Conservation (phyloP, 371 early-diverging fungal genomes). For the Mucor lusitanicus region DNA sequence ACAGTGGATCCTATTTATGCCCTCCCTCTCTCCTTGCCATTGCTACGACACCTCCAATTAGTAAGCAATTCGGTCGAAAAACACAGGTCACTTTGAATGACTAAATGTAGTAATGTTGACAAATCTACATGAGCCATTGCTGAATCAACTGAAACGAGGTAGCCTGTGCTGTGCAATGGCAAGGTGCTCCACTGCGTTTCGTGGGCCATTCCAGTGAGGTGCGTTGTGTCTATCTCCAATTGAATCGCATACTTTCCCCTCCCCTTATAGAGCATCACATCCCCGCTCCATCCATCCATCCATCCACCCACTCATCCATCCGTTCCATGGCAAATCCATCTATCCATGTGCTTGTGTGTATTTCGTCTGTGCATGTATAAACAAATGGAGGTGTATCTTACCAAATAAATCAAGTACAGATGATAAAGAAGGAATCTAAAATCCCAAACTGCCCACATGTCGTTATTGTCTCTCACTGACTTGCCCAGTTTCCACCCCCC, state of each 20-base stretch:
- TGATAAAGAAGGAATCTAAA: constrained; percentile 8
- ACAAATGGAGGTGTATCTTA: neutral
- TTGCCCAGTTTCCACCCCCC: neutral
- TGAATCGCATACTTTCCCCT: neutral
- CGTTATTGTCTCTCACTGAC: neutral
- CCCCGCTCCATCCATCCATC: constrained; percentile 2
- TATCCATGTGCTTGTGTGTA: neutral
- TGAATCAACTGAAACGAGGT: neutral
- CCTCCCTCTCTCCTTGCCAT: neutral
- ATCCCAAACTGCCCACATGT: neutral
- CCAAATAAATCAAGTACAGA: constrained; percentile 12
- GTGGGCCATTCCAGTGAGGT: neutral
- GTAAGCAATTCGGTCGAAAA: constrained; percentile 4
- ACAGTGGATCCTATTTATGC: neutral
- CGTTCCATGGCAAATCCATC: constrained; percentile 3
- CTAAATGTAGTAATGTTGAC: constrained; percentile 11
- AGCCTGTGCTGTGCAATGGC: neutral
- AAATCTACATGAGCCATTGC: neutral
- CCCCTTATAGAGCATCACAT: neutral
- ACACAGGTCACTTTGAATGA: constrained; percentile 10
- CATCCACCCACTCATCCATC: constrained; percentile 8
- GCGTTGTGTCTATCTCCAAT: neutral
- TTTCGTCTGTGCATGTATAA: neutral
- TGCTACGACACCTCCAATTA: neutral
- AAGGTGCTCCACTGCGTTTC: neutral